Evolutionary conservation across 1,284 basidiomycete genomes (phyloP).

Genomic region (Anthracocystis panici-leucophaei): DNA sequence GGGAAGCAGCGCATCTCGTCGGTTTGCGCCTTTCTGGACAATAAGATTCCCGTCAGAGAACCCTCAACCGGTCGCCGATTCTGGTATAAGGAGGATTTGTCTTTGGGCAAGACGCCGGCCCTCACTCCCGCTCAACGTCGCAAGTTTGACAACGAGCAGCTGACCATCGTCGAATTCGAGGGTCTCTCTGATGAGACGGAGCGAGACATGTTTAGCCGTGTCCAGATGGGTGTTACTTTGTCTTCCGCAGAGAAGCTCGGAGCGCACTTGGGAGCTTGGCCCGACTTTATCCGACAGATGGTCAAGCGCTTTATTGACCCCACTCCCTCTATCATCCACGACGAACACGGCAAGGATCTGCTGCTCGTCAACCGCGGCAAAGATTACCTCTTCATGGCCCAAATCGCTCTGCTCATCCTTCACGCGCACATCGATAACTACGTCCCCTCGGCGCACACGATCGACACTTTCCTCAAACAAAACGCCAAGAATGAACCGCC

Average conservation of each 20-base stretch:
- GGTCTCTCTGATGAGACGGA: conserved; percentile 47
- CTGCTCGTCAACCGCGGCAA: conserved; percentile 43
- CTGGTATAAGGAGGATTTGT: conserved; percentile 47
- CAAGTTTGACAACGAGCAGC: conserved; percentile 54
- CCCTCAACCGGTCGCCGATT: conserved; percentile 30
- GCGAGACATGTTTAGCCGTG: conserved; percentile 58
- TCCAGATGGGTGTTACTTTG: conserved; percentile 59
- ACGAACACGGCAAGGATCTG: conserved; percentile 28
- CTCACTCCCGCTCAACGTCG: conserved; percentile 36
- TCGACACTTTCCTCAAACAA: conserved; percentile 41
- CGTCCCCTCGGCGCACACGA: conserved; percentile 26
- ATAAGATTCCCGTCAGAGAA: conserved; percentile 48
- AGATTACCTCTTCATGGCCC: conserved; percentile 49
- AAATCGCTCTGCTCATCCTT: conserved; percentile 47
- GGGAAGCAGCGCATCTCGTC: conserved; percentile 60
- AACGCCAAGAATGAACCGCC: conserved; percentile 21
- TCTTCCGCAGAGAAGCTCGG: conserved; percentile 58
- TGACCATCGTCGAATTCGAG: conserved; percentile 47
- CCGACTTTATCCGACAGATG: conserved; percentile 53
- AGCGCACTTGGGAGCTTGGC: conserved; percentile 47
- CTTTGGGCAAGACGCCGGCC: conserved; percentile 23
- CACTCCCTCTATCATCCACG: conserved; percentile 34
- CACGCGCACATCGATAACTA: conserved; percentile 10
- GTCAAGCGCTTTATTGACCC: conserved; percentile 51
- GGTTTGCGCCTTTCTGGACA: conserved; percentile 46